These are phyloP conservation scores for Hypoxylon sp. DNA, from an alignment of 2,329 filamentous ascomycete species.

Conservation along the genomic window DNA sequence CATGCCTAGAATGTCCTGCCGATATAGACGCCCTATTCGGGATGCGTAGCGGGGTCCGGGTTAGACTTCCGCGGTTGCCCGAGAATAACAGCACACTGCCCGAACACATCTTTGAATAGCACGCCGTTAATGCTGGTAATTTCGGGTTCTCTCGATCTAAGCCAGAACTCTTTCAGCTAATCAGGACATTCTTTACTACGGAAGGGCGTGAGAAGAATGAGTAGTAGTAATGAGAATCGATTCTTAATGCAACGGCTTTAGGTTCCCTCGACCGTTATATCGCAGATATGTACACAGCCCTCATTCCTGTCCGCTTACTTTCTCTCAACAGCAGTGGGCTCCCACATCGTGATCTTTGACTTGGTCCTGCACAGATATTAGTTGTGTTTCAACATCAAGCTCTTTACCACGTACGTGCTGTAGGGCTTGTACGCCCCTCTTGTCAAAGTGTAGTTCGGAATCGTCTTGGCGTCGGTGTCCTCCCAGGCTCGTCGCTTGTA, in stretches of 20 bases:
- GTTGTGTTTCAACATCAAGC: not conserved
- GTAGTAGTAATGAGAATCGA: constrained; percentile 2
- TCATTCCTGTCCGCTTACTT: constrained; percentile 42
- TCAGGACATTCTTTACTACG: not conserved
- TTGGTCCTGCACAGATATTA: constrained; percentile 61
- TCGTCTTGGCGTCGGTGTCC: constrained; percentile 74
- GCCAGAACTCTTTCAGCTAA: not conserved
- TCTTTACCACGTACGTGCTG: constrained; percentile 81
- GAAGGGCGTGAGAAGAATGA: not conserved
- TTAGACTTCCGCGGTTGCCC: too few species aligned
- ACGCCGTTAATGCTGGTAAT: not conserved
- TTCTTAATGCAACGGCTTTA: constrained; percentile 17
- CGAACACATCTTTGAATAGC: not conserved
- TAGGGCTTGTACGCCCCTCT: constrained; percentile 92
- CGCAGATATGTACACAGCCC: constrained; percentile 41
- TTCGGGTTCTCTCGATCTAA: not conserved
- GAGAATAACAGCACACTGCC: too few species aligned
- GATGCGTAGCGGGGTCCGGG: too few species aligned
- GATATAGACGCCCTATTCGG: not conserved
- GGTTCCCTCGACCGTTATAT: constrained; percentile 3
- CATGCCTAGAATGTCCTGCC: not conserved
- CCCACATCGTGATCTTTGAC: constrained; percentile 68
- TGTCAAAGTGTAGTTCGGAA: constrained; percentile 81
- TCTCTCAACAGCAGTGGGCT: constrained; percentile 58
- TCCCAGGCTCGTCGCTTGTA: constrained; percentile 82